Evolutionary conservation across 106 monocot species (phyloP).

Genomic region (Platanthera zijinensis): DNA sequence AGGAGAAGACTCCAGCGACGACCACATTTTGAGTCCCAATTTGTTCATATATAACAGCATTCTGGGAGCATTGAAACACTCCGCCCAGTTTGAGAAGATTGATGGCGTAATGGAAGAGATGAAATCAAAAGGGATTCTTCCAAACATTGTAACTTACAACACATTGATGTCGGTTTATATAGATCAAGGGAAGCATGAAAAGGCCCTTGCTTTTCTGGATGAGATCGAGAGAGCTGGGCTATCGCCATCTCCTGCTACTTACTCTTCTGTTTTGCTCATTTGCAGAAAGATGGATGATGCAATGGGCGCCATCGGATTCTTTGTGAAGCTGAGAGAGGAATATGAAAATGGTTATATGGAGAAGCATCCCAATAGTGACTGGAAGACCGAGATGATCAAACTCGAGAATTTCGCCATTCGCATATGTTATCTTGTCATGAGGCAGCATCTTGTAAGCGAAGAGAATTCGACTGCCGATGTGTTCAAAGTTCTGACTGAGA

Average conservation of each 20-base stretch:
- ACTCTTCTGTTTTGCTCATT: conserved; percentile 48
- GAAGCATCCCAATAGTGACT: conserved; percentile 26
- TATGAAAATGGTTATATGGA: conserved; percentile 40
- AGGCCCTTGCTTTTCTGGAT: conserved; percentile 37
- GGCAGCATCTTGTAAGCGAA: conserved; percentile 47
- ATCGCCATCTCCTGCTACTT: conserved; percentile 61
- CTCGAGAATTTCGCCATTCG: conserved; percentile 39
- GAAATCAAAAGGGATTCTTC: conserved; percentile 48
- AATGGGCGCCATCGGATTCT: conserved; percentile 42
- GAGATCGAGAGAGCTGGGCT: conserved; percentile 51
- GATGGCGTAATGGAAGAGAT: conserved; percentile 62
- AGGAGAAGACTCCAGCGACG: neutral
- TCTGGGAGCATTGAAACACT: conserved; percentile 59
- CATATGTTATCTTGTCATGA: conserved; percentile 64
- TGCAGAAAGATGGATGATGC: conserved; percentile 73
- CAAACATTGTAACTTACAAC: conserved; percentile 81
- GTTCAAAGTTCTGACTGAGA: conserved; percentile 43
- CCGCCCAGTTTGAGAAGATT: conserved; percentile 28
- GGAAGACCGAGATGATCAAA: conserved; percentile 63
- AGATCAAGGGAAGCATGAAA: conserved; percentile 36
- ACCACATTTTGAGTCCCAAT: conserved; percentile 20
- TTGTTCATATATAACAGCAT: conserved; percentile 78
- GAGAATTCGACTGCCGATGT: conserved; percentile 25
- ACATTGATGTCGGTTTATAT: conserved; percentile 72
- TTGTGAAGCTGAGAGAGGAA: conserved; percentile 35